Conservation (phyloP, 805 yeast species). For the Lachancea mirantina region DNA sequence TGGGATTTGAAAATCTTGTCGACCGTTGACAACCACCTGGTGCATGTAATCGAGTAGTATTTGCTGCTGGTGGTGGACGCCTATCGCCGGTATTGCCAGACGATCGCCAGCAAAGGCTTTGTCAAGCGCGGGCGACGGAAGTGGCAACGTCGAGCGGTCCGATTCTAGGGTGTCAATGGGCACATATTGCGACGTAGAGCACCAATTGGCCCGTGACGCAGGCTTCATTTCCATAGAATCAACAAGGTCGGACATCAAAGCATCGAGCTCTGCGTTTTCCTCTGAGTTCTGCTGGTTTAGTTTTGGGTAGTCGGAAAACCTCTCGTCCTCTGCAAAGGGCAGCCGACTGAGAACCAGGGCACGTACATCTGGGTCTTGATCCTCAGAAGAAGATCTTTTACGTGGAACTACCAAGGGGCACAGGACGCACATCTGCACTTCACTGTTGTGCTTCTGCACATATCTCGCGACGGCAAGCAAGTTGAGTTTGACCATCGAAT, state of each 20-base stretch:
- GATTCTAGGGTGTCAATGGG: slow-evolving; percentile 1
- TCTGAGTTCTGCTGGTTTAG: slow-evolving; percentile 5
- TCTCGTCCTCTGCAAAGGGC: slow-evolving; percentile 73
- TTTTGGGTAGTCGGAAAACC: slow-evolving; percentile 45
- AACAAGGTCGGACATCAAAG: slow-evolving; percentile 39
- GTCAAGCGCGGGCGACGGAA: slow-evolving; percentile 15
- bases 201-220: slow-evolving; percentile 9
- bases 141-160: slow-evolving; percentile 12
- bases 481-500: slow-evolving; percentile 42
- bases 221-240: slow-evolving; percentile 38
- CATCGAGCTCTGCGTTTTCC: slow-evolving; percentile 36
- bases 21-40: slow-evolving; percentile 14
- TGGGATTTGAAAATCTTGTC: slow-evolving; percentile 22
- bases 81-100: slow-evolving; percentile 26
- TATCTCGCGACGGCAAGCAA: slow-evolving; percentile 55
- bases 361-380: slow-evolving; percentile 21
- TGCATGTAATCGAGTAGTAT: slow-evolving; percentile 22
- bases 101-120: slow-evolving; percentile 18
- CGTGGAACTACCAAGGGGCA: slow-evolving; percentile 36
- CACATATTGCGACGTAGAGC: slow-evolving; percentile 5
- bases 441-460: slow-evolving; percentile 44
- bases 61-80: slow-evolving; percentile 25
- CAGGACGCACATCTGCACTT: slow-evolving; percentile 48
- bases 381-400: not conserved
- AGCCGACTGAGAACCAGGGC: slow-evolving; percentile 47